Base-by-base conservation (phyloP, 2,329 filamentous ascomycete genomes). In the Shiraia sp. region DNA sequence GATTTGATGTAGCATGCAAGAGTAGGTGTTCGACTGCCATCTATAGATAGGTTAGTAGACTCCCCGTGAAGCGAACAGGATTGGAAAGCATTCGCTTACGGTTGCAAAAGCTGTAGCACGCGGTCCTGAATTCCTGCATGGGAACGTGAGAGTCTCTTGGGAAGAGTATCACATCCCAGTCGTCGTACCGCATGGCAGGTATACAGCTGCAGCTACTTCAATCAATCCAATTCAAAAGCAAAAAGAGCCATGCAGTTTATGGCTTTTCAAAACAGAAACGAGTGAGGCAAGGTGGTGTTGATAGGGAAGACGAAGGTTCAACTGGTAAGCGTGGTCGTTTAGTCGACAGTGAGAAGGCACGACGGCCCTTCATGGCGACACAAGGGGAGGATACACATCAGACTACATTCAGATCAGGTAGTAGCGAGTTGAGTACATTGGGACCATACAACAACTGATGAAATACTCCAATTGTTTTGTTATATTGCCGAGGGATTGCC, bases 161-260 rank as follows among this genome's bases (percentile, higher is more conserved):
- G 65, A 95, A 95, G 47, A 95, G 75, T 30, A 95, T 80, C 40
- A 93, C 80, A 60, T 95, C 90, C 90, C 89, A 95, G 60, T 89
- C 83, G 56, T 89, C 81, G 76, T 87, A 95, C 45, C 89, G 84
- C 90, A 95, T 95, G 49, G 57, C 77, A 68, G 57, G 48, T 44
- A 43, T 48, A 31, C 39, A 45, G 49, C 40, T 49, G 45, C 33
- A 44, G 38, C 35, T 39, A 14, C 47, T 42, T 41, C 36, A 32
- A 43, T 41, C 36, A 32, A 40, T 47, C 47, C 47, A 51, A 52
- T 43, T 44, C 42, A 44, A 46, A 51, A 45, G 32, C 40, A 50
- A 55, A 27, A 33, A 49, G 36, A 22, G 30, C 41, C 14, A 29
- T 32, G 39, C 41, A 35, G 17, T 22, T 36, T 23, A 17, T 33